phyloP scores from a whole-genome alignment of 2,329 filamentous ascomycete genomes.

The Fusarium neocosmosporiellum region DNA sequence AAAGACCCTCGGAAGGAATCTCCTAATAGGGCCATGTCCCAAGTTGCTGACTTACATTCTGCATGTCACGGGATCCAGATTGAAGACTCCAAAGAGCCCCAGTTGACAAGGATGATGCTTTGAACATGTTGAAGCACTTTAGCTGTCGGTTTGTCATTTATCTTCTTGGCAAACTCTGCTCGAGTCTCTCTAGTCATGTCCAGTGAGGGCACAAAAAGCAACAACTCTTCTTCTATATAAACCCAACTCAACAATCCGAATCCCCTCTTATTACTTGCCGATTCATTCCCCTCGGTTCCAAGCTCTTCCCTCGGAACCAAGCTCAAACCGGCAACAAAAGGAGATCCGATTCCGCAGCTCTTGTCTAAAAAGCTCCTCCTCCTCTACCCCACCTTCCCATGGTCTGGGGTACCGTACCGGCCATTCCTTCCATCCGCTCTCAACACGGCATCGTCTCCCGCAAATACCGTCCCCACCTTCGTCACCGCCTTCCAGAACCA shows the following conservation, averaged over 20 bases:
- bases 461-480: slow-evolving; percentile 11
- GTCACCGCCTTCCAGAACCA: slow-evolving; percentile 28
- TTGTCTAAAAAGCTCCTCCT: not conserved
- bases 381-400: not conserved
- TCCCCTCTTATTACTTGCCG: not conserved
- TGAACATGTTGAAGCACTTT: not conserved
- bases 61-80: not conserved
- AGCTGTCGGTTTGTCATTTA: not conserved
- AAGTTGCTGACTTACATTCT: not conserved
- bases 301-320: not conserved
- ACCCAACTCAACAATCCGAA: not conserved
- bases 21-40: not conserved
- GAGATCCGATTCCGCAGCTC: not conserved
- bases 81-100: not conserved
- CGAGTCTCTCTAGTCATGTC: not conserved
- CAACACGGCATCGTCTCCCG: slow-evolving; percentile 23
- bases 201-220: not conserved
- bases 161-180: not conserved
- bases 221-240: not conserved
- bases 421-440: slow-evolving; percentile 5
- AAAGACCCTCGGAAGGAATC: not conserved
- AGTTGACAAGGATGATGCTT: not conserved
- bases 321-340: not conserved
- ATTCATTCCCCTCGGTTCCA: not conserved
- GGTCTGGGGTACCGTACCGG: slow-evolving; percentile 15